Base-by-base conservation (phyloP, 176 grass and related monocot species). In the Neostapfia colusana region DNA sequence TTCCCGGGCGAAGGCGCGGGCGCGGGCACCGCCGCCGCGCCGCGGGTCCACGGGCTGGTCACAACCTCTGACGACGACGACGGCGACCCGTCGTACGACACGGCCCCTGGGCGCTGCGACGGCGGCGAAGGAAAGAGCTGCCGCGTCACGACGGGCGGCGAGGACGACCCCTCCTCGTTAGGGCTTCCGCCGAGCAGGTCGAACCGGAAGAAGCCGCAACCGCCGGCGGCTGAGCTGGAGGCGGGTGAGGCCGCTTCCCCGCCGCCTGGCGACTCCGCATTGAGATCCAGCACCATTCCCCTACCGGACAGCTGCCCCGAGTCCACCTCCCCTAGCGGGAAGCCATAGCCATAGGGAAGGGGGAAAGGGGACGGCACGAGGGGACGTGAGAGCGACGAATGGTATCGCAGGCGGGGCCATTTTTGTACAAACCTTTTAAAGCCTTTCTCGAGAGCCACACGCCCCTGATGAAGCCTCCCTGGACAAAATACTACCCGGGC, bases 251-350 rank as follows among this genome's bases (percentile, higher is more conserved):
- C 84, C 27, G 69, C 65, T 58, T 58, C 55, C 54, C 55, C 55
- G 4, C 51, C 51, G 23, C 64, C 66, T 14, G 84, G 83, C n/a
- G 89, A 91, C 14, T 76, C 79, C 55, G 83, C 87, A 82, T 92
- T 97, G 78, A 97, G 93, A 97, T 97, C 93, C 79, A 84, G 81
- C 84, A 88, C 83, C 93, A 89, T 92, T 90, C 15, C 45, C 56
- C 27, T 50, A 28, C 25, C 18, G 18, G 15, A 0, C 42, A 14
- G 57, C 76, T 13, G 10, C 11, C 63, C 44, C 35, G 58, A 35
- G 2, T n/a, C 31, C 31, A 37, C 74, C 74, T 35, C 10, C 24
- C 28, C 72, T 8, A 6, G 7, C 10, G 24, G 20, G 69, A 3
- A 14, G 7, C 17, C 37, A 25, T 11, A 17, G 59, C 73, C 71